These are phyloP conservation scores for Chlamydomonas applanata DNA, from an alignment of 139 green algal genomes.

Conservation along the genomic window DNA sequence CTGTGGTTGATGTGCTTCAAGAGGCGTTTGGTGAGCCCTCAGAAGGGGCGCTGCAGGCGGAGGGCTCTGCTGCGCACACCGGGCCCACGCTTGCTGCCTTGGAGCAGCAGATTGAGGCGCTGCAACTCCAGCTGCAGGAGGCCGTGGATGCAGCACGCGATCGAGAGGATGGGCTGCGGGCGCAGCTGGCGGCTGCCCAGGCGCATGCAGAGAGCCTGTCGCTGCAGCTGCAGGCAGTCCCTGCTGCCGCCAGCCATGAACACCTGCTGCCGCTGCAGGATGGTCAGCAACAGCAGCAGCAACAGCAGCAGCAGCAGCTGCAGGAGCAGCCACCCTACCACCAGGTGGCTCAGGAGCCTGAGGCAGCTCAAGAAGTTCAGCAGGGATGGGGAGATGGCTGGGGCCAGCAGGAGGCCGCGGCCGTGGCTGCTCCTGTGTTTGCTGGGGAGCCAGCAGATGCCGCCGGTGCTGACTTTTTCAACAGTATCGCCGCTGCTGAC, in stretches of 20 bases:
- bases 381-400: too few relatives aligned
- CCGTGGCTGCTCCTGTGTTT: too few relatives aligned
- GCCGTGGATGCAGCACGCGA: neutral
- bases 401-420: too few relatives aligned
- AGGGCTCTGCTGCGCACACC: too few relatives aligned
- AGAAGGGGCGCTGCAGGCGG: too few relatives aligned
- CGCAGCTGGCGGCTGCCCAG: neutral
- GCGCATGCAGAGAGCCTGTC: neutral
- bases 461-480: too few relatives aligned
- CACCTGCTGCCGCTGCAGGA: neutral
- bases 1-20: too few relatives aligned
- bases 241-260: neutral
- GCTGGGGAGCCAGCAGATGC: too few relatives aligned
- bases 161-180: neutral
- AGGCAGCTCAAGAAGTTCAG: too few relatives aligned
- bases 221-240: neutral
- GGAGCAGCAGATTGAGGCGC: conserved; percentile 3
- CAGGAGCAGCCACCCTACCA: neutral
- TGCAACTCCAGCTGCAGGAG: conserved; percentile 5
- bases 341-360: too few relatives aligned
- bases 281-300: neutral
- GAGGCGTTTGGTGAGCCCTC: too few relatives aligned
- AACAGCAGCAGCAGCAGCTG: conserved; percentile 5
- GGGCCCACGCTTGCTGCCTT: neutral
- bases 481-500: too few relatives aligned